Conservation (phyloP, 176 grass and related monocot species). For the Aegilops sharonensis region DNA sequence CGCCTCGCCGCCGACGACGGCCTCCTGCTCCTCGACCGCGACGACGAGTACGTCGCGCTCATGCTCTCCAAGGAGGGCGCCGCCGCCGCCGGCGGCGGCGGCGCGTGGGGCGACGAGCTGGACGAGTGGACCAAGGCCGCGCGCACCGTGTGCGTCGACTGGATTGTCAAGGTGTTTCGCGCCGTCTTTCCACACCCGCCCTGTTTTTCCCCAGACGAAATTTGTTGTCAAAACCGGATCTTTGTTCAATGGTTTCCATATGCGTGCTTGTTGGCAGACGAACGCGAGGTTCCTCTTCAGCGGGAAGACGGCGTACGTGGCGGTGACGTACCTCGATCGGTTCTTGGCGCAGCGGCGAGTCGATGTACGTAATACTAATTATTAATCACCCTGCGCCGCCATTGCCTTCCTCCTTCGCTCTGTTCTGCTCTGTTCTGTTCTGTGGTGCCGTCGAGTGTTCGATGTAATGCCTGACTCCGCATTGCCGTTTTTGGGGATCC, state of each 20-base stretch:
- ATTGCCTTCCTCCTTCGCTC: background rate
- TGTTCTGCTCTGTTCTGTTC: background rate
- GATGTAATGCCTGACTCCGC: conserved; percentile 6
- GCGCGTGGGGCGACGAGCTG: background rate
- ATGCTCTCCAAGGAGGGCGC: conserved; percentile 62
- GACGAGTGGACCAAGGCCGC: conserved; percentile 47
- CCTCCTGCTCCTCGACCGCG: conserved; percentile 37
- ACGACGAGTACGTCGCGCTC: conserved; percentile 61
- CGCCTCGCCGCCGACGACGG: conserved; percentile 18
- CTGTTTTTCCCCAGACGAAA: background rate
- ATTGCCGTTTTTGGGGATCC: background rate
- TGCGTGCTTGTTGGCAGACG: conserved; percentile 38
- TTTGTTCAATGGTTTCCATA: background rate
- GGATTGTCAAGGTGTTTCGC: conserved; percentile 63
- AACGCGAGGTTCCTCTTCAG: conserved; percentile 50
- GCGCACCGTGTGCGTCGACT: conserved; percentile 56
- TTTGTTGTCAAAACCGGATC: background rate
- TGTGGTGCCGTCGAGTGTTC: background rate
- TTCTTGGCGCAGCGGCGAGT: conserved; percentile 55
- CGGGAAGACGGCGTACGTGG: conserved; percentile 70
- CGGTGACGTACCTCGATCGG: conserved; percentile 83
- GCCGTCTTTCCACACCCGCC: background rate
- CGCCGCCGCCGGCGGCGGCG: background rate
- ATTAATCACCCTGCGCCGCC: background rate
- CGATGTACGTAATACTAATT: conserved; percentile 44